Evolutionary conservation across 148 eudicot species (phyloP).

Genomic region (Pharnaceum exiguum): DNA sequence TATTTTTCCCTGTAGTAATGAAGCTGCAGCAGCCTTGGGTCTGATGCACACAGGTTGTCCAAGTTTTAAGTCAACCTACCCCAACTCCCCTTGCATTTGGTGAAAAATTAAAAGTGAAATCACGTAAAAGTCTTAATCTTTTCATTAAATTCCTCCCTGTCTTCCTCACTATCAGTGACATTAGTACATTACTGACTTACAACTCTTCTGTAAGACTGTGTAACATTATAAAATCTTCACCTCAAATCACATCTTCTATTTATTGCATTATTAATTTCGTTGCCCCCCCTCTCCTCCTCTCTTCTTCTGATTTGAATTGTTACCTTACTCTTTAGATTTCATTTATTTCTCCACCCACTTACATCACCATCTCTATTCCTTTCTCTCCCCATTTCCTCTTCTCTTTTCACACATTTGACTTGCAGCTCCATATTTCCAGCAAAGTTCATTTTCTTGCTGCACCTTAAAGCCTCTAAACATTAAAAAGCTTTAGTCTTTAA

Average conservation of each 20-base stretch:
- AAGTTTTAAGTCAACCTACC: constrained; percentile 23
- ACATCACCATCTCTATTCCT: constrained; percentile 16
- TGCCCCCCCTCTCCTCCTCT: constrained; percentile 3
- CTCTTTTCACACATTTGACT: constrained; percentile 23
- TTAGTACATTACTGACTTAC: too few relatives aligned
- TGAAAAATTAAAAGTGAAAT: constrained; percentile 16
- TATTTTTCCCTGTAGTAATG: not conserved
- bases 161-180: constrained; percentile 1
- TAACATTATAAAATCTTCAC: not conserved
- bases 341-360: constrained; percentile 28
- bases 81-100: constrained; percentile 21
- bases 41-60: constrained; percentile 20
- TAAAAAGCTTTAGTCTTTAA: not conserved
- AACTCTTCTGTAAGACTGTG: constrained; percentile 7
- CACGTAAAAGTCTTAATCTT: constrained; percentile 17
- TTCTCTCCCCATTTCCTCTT: not conserved
- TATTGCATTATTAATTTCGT: constrained; percentile 21
- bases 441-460: constrained; percentile 13
- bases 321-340: constrained; percentile 7
- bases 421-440: constrained; percentile 9
- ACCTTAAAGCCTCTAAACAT: constrained; percentile 1
- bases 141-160: constrained; percentile 4
- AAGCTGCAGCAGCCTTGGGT: constrained; percentile 18
- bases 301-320: constrained; percentile 17
- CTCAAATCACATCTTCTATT: constrained; percentile 10